Conservation (phyloP, 768 basidiomycete species). For the Hypsizygus marmoreus region DNA sequence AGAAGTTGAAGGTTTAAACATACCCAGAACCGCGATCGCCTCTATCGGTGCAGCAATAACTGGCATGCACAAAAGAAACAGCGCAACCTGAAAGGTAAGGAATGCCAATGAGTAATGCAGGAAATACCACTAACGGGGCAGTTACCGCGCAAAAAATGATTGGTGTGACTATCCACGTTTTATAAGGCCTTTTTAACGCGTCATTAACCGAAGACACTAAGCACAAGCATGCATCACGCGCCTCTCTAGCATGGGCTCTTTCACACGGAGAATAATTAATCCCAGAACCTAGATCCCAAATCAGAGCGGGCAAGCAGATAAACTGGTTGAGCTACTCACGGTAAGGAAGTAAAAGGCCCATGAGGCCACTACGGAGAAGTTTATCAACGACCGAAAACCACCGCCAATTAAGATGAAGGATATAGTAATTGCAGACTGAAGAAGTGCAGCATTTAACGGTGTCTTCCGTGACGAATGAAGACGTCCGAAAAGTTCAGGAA, state of each 20-base stretch:
- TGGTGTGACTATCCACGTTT: constrained; percentile 89
- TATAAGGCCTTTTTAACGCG: constrained; percentile 69
- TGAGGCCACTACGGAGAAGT: constrained; percentile 84
- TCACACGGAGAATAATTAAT: constrained; percentile 82
- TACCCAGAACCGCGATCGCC: constrained; percentile 85
- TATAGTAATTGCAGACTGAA: constrained; percentile 76
- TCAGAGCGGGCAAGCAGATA: background rate
- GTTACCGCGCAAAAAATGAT: constrained; percentile 84
- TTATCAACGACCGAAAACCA: constrained; percentile 86
- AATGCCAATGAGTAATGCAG: constrained; percentile 5
- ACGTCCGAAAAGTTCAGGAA: constrained; percentile 82
- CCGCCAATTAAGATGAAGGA: constrained; percentile 84
- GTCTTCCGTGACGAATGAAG: constrained; percentile 77
- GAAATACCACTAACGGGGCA: constrained; percentile 14
- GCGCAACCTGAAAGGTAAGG: constrained; percentile 59
- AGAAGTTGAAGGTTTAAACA: constrained; percentile 19
- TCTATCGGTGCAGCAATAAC: constrained; percentile 90
- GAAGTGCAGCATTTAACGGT: constrained; percentile 83
- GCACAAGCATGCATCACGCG: background rate
- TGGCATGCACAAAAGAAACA: constrained; percentile 93
- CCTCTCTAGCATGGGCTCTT: constrained; percentile 89
- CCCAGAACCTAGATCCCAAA: constrained; percentile 67
- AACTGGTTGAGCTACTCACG: constrained; percentile 39
- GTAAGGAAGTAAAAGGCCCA: constrained; percentile 91
- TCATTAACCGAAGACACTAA: background rate